Evolutionary conservation across 768 basidiomycete species (phyloP).

Genomic region (Amylocystis lapponica): DNA sequence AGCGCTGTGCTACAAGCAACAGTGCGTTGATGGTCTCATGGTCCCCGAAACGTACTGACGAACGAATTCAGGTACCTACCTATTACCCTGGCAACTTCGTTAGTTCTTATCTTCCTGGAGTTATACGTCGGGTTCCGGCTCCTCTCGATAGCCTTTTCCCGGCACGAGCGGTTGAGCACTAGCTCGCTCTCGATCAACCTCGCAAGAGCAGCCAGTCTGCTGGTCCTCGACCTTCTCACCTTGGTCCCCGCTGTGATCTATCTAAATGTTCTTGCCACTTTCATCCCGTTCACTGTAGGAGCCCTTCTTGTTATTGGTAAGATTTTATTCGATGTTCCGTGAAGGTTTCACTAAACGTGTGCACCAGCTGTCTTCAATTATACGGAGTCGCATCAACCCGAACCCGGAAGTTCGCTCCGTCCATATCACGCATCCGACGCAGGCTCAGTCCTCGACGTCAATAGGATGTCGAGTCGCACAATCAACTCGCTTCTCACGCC

Average conservation of each 20-base stretch:
- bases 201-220: constrained; percentile 31
- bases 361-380: constrained; percentile 16
- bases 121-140: constrained; percentile 32
- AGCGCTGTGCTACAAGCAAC: constrained; percentile 28
- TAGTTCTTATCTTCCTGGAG: constrained; percentile 33
- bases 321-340: constrained; percentile 6
- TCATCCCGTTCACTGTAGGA: constrained; percentile 37
- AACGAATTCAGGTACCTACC: constrained; percentile 31
- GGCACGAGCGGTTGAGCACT: constrained; percentile 12
- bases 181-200: constrained; percentile 26
- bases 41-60: not conserved
- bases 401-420: constrained; percentile 5
- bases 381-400: not conserved
- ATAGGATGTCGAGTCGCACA: not conserved
- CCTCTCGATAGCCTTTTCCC: constrained; percentile 14
- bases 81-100: constrained; percentile 30
- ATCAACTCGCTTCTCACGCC: constrained; percentile 7
- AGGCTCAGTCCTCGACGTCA: not conserved
- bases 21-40: constrained; percentile 12
- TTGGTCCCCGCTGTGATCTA: constrained; percentile 30
- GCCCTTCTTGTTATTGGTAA: constrained; percentile 37
- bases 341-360: not conserved
- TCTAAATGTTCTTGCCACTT: constrained; percentile 34
- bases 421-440: not conserved
- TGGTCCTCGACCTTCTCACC: constrained; percentile 38